Evolutionary conservation across 2,329 filamentous ascomycete species (phyloP), one percentile per base, ranked within the genome.

Genomic region (Chaetoscypha palmicola): DNA sequence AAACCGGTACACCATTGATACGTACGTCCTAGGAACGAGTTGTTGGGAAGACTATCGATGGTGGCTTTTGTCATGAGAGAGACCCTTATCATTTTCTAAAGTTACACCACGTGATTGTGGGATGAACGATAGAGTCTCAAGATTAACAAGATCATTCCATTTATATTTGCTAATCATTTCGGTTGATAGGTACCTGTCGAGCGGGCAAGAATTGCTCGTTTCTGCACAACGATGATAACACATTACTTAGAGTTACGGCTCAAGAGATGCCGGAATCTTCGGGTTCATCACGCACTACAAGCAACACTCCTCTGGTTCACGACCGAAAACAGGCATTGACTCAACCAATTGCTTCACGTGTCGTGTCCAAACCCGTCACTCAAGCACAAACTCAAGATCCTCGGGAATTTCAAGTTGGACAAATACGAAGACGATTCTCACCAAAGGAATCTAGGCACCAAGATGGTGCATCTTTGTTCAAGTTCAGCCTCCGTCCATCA

Each of bases 331-430:
- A 57, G 57, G 63, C 48, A 49, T 63, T 58, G 51, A 58, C 50
- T 24, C 50, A 57, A 35, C 55, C 55, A 26, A 54, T 58, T 35
- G 49, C 55, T 23, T 69, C 70, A 33, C 72, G 73, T 46, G 65
- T 81, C 16, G 76, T 85, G 23, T 62, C 74, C 46, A 83, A 80
- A 58, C 86, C 86, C 9, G 67, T 84, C 2, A 77, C 86, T 5
- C 69, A 73, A 46, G 70, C 74, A 9, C 81, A 88, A 63, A 62
- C 68, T 22, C 71, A 79, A 47, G 77, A 89, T 59, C 83, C 86
- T 5, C 73, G 84, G 51, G 74, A 74, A 45, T 92, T 88, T 59
- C 84, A 92, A 62, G 65, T 91, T 39, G 75, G 76, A 48, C 86
- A 92, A 67, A 66, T 91, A 48, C 73, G 77, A 55, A 76, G 77